Evolutionary conservation across 2,329 filamentous ascomycete species (phyloP), one percentile per base, ranked within the genome.

Genomic region (Onygena corvina): DNA sequence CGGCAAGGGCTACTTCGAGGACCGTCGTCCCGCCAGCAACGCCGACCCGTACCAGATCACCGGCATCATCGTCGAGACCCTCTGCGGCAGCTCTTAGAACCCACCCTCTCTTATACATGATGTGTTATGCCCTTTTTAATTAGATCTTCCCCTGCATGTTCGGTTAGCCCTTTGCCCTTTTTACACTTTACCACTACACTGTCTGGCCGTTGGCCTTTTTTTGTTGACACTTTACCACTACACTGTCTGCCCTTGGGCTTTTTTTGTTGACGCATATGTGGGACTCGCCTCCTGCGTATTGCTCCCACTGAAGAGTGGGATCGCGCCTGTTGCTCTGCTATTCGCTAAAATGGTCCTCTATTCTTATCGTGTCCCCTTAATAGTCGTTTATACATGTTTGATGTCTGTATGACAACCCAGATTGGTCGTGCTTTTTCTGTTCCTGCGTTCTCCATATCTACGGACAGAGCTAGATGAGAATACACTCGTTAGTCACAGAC

Each of bases 1-100:
- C 70, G 87, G 87, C 69, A 92, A 84, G 73, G 89, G 89, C 56
- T 95, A 95, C 79, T 94, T 95, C 58, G 88, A 95, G 70, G 83
- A 88, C 57, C 78, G 84, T 64, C 79, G 83, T 56, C 83, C 83
- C 51, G 88, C 88, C 50, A 90, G 84, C 64, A 93, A 92, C 69
- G 86, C 81, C 56, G 85, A 89, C 69, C 86, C 86, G 53, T 92
- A 93, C 72, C 84, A 87, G 70, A 86, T 82, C 62, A 82, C 85
- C 54, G 84, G 81, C 69, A 85, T 87, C 62, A 81, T 89, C 54
- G 83, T 86, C 66, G 83, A 87, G 70, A 86, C 83, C 59, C 61
- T 66, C 55, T 69, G 66, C 57, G 67, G 67, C 63, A 64, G 65
- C 54, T 57, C 62, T 48, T 68, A 67, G 61, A 61, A 59, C 25